These are phyloP conservation scores for Talaromyces sp. DNA, from an alignment of 2,329 filamentous ascomycete genomes.

Conservation along the genomic window DNA sequence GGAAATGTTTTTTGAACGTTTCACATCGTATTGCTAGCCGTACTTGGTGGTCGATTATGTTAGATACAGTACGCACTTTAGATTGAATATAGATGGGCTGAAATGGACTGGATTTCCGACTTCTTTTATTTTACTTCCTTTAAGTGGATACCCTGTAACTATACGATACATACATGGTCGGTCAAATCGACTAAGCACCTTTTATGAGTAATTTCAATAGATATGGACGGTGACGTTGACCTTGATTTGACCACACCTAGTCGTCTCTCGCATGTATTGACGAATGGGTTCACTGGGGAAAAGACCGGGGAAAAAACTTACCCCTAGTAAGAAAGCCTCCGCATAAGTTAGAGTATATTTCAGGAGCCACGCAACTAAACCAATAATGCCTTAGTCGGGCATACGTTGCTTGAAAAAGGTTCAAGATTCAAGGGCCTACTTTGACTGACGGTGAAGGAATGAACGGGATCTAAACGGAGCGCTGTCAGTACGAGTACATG, in stretches of 20 bases:
- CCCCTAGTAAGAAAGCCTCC: not conserved
- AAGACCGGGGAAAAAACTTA: not conserved
- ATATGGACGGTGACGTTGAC: conserved; percentile 7
- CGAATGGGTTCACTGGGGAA: not conserved
- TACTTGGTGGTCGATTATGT: not conserved
- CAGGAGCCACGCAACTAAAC: not conserved
- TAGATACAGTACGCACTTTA: not conserved
- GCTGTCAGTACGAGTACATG: not conserved
- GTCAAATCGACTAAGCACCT: not conserved
- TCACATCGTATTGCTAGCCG: conserved; percentile 2
- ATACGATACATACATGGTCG: not conserved
- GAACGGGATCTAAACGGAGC: not conserved
- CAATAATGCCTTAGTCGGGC: not conserved
- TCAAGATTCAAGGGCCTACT: not conserved
- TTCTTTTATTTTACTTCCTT: conserved; percentile 5
- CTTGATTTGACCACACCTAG: not conserved
- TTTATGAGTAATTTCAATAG: not conserved
- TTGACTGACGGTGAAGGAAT: not conserved
- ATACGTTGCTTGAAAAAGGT: not conserved
- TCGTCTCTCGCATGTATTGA: not conserved
- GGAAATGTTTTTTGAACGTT: not conserved
- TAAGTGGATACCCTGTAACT: conserved; percentile 7
- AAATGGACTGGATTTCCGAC: not conserved
- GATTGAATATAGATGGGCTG: conserved; percentile 1
- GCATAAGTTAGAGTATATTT: not conserved